Percentiles rank a stretch among this genome's conserved stretches.
phyloP scores from a whole-genome alignment of 441 rosid species.

The Erysimum pusillum region DNA sequence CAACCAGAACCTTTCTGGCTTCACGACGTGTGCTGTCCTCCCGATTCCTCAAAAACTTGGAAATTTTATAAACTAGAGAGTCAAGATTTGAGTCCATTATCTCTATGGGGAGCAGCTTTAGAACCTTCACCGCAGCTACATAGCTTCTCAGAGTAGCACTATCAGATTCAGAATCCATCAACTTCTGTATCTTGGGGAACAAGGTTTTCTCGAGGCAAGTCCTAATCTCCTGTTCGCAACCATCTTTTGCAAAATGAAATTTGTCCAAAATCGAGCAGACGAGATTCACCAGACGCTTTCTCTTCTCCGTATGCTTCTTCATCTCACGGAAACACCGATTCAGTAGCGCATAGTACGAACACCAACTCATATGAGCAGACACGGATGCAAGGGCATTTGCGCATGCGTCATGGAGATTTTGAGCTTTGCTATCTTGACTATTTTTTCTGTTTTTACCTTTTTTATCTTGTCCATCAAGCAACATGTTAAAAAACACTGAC shows the following conservation, averaged over 20 bases:
- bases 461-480: constrained; percentile 78
- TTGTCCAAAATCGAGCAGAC: constrained; percentile 76
- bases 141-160: constrained; percentile 70
- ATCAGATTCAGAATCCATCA: constrained; percentile 68
- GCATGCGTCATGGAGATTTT: constrained; percentile 54
- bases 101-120: constrained; percentile 88
- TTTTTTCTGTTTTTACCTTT: constrained; percentile 51
- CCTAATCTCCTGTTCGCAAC: constrained; percentile 55
- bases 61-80: constrained; percentile 74
- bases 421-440: background rate
- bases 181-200: constrained; percentile 77
- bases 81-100: constrained; percentile 77
- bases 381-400: constrained; percentile 78
- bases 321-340: constrained; percentile 81
- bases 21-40: constrained; percentile 71
- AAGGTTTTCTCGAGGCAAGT: constrained; percentile 64
- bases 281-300: constrained; percentile 69
- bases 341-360: constrained; percentile 71
- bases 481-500: constrained; percentile 82
- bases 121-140: constrained; percentile 78
- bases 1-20: constrained; percentile 84
- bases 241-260: constrained; percentile 64
- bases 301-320: constrained; percentile 66
- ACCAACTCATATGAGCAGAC: constrained; percentile 81
- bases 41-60: constrained; percentile 75